Conservation (phyloP, 2,329 filamentous ascomycete genomes). For the Fusarium setosum region DNA sequence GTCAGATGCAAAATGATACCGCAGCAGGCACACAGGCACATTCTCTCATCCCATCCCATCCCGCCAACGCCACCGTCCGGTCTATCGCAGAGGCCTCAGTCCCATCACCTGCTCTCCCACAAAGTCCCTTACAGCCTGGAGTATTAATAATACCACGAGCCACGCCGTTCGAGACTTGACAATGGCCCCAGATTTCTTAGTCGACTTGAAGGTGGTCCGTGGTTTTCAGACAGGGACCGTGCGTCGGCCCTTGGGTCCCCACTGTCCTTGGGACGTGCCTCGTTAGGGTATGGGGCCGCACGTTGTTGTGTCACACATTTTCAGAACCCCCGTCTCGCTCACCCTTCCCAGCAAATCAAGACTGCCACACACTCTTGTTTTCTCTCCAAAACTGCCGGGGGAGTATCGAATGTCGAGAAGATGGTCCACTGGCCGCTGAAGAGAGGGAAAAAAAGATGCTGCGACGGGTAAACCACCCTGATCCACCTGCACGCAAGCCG, state of each 20-base stretch:
- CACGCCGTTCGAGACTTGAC: constrained; percentile 29
- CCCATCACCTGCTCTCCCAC: constrained; percentile 1
- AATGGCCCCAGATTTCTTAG: constrained; percentile 14
- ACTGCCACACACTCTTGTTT: constrained; percentile 22
- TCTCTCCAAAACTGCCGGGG: constrained; percentile 23
- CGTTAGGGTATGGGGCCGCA: constrained; percentile 42
- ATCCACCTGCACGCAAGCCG: constrained; percentile 42
- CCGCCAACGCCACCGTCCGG: constrained; percentile 23
- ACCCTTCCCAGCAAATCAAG: constrained; percentile 16
- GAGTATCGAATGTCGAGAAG: constrained; percentile 33
- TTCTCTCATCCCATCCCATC: constrained; percentile 19
- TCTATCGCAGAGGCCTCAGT: constrained; percentile 32
- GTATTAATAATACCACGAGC: constrained; percentile 39
- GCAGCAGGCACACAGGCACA: neutral
- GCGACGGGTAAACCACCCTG: constrained; percentile 36
- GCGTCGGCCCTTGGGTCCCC: constrained; percentile 29
- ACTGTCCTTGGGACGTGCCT: constrained; percentile 38
- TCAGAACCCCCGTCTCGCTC: constrained; percentile 9
- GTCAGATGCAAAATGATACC: no score
- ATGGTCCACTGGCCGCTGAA: constrained; percentile 17
- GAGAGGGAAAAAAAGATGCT: constrained; percentile 20
- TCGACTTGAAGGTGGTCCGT: constrained; percentile 1
- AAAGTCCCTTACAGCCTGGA: constrained; percentile 18
- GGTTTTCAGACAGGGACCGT: constrained; percentile 32
- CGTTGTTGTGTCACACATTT: constrained; percentile 39